Evolutionary conservation across 441 rosid genomes (phyloP), one percentile per base, ranked within the genome.

Genomic region (Pelargonium fulgidum): DNA sequence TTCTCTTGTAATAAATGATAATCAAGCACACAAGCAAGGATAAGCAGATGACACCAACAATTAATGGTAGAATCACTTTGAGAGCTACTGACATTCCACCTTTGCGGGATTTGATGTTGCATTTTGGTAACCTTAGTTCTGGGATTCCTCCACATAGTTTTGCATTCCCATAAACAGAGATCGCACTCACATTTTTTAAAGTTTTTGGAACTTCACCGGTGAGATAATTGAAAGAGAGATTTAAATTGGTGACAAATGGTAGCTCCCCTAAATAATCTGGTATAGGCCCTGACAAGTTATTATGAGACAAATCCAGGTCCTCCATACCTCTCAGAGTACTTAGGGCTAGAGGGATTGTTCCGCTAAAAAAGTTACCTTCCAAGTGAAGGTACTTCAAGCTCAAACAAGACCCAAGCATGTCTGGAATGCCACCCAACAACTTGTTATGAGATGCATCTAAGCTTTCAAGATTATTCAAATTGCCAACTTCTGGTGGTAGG

Each of bases 131-230:
- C 22, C 64, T 20, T 44, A 75, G 19, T 64, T 75, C 70, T 14
- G 67, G 45, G 26, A 65, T 65, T 26, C 73, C 82, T 13, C 80
- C 80, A 22, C 80, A 79, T 66, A 79, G 78, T 24, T 68, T 64
- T 11, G 47, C 24, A 9, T 79, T 73, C 59, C 80, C 80, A 5
- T 10, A 0, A 41, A 79, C 8, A 3, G 78, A 73, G 47, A 68
- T 14, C 24, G 3, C 39, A 45, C 68, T 73, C 29, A 9, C 47
- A 66, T 73, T 29, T 33, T 73, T 29, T 33, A 76, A 79, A 17
- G 66, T 45, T 56, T 0, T 39, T 50, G 82, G 80, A 14, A 79
- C 62, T 26, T 73, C 68, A 6, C 79, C 77, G n/a, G 67, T 72
- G 26, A 79, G 61, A 10, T 62, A 65, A 62, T 76, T 73, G 67